Conservation (phyloP, 257 asterid genomes). For the Nicotiana benthamiana region DNA sequence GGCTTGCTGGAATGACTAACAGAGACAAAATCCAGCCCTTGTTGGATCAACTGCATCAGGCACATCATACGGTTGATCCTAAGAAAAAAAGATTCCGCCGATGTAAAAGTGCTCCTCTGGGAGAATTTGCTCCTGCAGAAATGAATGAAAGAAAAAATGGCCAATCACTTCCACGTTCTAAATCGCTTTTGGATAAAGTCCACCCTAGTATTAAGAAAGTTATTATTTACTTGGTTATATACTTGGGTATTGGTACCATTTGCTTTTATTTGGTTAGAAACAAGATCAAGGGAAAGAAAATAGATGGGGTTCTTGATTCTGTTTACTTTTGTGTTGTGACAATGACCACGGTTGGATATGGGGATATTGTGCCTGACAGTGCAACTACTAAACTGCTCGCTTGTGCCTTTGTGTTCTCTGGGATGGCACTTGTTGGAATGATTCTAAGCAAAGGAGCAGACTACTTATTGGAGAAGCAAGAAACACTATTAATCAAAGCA, state of each 20-base stretch:
- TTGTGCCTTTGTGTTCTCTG: constrained; percentile 78
- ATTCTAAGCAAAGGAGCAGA: constrained; percentile 78
- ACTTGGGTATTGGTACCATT: constrained; percentile 47
- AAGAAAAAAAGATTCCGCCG: constrained; percentile 53
- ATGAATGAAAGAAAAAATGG: constrained; percentile 16
- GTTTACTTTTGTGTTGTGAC: constrained; percentile 89
- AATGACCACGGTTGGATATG: constrained; percentile 95
- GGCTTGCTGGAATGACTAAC: constrained; percentile 2
- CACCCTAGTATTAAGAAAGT: constrained; percentile 51
- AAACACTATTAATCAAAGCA: constrained; percentile 52
- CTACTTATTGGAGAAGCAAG: constrained; percentile 75
- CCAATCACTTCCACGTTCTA: constrained; percentile 16
- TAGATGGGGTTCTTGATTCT: constrained; percentile 62
- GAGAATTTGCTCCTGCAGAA: constrained; percentile 42
- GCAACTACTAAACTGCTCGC: constrained; percentile 63
- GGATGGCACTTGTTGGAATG: constrained; percentile 67
- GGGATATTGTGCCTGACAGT: constrained; percentile 78
- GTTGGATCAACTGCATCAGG: constrained; percentile 12
- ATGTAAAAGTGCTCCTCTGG: constrained; percentile 66
- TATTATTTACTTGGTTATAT: constrained; percentile 35
- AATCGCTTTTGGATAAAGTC: constrained; percentile 29
- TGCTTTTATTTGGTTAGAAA: constrained; percentile 57
- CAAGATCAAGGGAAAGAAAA: constrained; percentile 57
- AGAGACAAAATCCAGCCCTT: constrained; percentile 19
- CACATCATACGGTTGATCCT: constrained; percentile 14